Conservation (phyloP, 345 rosid genomes). For the Erysimum cheiranthoides region DNA sequence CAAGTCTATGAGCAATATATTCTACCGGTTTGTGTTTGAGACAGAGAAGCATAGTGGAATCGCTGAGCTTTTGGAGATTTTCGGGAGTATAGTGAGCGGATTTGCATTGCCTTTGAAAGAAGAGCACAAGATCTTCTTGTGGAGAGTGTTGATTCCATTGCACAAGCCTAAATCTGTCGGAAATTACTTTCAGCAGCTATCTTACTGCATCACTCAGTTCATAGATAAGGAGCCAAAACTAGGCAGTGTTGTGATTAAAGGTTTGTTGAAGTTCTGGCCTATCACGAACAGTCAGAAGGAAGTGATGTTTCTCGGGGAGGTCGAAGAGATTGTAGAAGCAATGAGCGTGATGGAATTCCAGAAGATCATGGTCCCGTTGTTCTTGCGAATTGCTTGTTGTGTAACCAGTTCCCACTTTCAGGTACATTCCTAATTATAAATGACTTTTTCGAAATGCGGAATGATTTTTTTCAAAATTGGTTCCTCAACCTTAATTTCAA, state of each 20-base stretch:
- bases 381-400: slow-evolving; percentile 77
- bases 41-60: slow-evolving; percentile 83
- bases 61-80: slow-evolving; percentile 82
- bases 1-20: slow-evolving; percentile 74
- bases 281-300: slow-evolving; percentile 88
- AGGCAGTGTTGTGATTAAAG: slow-evolving; percentile 63
- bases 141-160: slow-evolving; percentile 81
- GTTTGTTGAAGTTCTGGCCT: slow-evolving; percentile 86
- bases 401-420: slow-evolving; percentile 84
- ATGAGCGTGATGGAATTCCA: slow-evolving; percentile 78
- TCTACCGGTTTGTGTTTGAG: slow-evolving; percentile 78
- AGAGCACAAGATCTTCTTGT: slow-evolving; percentile 88
- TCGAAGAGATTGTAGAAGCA: slow-evolving; percentile 82
- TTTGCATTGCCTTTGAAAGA: slow-evolving; percentile 89
- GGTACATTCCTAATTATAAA: slow-evolving; percentile 53
- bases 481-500: background rate
- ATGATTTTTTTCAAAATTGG: background rate
- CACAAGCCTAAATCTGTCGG: slow-evolving; percentile 90
- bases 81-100: slow-evolving; percentile 84
- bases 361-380: slow-evolving; percentile 79
- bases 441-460: background rate
- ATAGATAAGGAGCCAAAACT: slow-evolving; percentile 86
- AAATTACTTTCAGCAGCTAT: slow-evolving; percentile 75
- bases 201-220: slow-evolving; percentile 78
- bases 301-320: slow-evolving; percentile 83